These are phyloP conservation scores for Sporormia fimetaria DNA, from an alignment of 495 filamentous ascomycete genomes.

Conservation along the genomic window DNA sequence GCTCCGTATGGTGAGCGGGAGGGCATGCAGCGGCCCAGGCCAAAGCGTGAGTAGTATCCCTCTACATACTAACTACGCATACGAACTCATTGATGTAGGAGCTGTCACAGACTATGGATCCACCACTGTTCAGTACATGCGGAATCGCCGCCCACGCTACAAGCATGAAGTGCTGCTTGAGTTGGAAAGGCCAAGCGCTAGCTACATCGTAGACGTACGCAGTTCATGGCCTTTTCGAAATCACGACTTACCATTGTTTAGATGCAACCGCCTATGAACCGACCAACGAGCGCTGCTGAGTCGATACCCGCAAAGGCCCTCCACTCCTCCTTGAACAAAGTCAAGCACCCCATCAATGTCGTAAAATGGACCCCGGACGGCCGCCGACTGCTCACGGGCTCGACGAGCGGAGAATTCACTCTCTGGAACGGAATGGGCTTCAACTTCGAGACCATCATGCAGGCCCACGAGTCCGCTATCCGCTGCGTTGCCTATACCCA, in stretches of 20 bases:
- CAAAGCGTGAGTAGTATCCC: slow-evolving; percentile 15
- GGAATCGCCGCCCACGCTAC: slow-evolving; percentile 65
- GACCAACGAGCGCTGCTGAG: slow-evolving; percentile 59
- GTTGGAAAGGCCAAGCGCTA: slow-evolving; percentile 70
- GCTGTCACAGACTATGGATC: slow-evolving; percentile 94
- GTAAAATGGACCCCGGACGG: slow-evolving; percentile 97
- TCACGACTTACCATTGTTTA: slow-evolving; percentile 30
- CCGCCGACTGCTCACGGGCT: slow-evolving; percentile 77
- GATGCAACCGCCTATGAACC: slow-evolving; percentile 79
- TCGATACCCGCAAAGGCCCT: slow-evolving; percentile 80
- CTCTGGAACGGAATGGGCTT: slow-evolving; percentile 98
- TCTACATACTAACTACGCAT: no score
- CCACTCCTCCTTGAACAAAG: slow-evolving; percentile 93
- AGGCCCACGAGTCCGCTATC: slow-evolving; percentile 91
- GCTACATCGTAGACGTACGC: slow-evolving; percentile 63
- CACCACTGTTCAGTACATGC: slow-evolving; percentile 87
- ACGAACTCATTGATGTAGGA: slow-evolving; percentile 44
- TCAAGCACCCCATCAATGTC: slow-evolving; percentile 94
- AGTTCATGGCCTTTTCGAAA: not conserved
- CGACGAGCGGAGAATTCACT: slow-evolving; percentile 94
- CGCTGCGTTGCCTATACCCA: slow-evolving; percentile 81
- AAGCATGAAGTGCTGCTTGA: slow-evolving; percentile 56
- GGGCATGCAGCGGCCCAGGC: slow-evolving; percentile 11
- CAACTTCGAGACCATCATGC: slow-evolving; percentile 99
- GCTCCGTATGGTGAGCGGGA: slow-evolving; percentile 10